Evolutionary conservation across 2,329 filamentous ascomycete species (phyloP).

Genomic region (Colletotrichum tofieldiae): DNA sequence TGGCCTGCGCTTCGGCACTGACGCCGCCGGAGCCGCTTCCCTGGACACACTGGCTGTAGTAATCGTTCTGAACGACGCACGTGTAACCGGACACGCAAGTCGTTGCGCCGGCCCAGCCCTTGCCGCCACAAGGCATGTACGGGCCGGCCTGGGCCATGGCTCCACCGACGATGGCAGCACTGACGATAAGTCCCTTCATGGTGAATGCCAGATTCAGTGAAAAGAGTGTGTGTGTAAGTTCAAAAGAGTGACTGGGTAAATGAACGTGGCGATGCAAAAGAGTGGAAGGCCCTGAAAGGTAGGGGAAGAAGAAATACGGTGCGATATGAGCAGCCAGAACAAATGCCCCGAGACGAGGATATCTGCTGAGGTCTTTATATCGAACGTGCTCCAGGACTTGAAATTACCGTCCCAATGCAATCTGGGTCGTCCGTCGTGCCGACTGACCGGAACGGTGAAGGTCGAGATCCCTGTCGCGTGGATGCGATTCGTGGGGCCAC

Average conservation of each 20-base stretch:
- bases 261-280: slow-evolving; percentile 18
- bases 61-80: slow-evolving; percentile 57
- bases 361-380: background rate
- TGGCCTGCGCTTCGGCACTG: background rate
- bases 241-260: slow-evolving; percentile 28
- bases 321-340: background rate
- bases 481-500: slow-evolving; percentile 32
- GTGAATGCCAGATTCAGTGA: slow-evolving; percentile 33
- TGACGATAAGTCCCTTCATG: slow-evolving; percentile 35
- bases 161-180: slow-evolving; percentile 25
- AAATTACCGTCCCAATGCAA: slow-evolving; percentile 4
- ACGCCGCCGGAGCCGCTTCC: slow-evolving; percentile 27
- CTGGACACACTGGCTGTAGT: slow-evolving; percentile 59
- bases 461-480: slow-evolving; percentile 19
- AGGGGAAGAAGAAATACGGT: slow-evolving; percentile 17
- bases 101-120: slow-evolving; percentile 54
- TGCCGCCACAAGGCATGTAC: slow-evolving; percentile 62
- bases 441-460: slow-evolving; percentile 26
- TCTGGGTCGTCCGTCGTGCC: slow-evolving; percentile 8
- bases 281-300: slow-evolving; percentile 16
- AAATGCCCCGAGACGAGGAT: too few relatives aligned
- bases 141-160: slow-evolving; percentile 33
- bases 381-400: background rate
- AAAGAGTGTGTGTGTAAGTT: background rate
- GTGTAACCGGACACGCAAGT: slow-evolving; percentile 60